phyloP scores from a whole-genome alignment of 139 green algal genomes.

The Pseudopediastrum boryanum region DNA sequence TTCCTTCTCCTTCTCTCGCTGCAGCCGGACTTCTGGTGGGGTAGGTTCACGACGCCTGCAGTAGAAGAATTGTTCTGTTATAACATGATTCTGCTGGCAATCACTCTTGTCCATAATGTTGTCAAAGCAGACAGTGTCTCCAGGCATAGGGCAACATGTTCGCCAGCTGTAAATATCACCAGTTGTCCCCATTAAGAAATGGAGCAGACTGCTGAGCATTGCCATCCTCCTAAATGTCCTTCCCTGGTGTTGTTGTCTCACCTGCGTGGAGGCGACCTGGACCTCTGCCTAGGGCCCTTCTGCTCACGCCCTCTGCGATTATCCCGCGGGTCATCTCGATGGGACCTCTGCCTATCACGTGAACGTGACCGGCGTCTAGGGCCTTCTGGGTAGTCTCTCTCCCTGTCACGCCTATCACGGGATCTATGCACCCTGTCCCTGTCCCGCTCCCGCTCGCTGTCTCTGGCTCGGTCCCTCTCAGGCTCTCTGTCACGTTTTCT shows the following conservation, averaged over 20 bases:
- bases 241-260: slow-evolving; percentile 13
- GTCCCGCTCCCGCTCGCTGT: slow-evolving; percentile 27
- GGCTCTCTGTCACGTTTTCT: slow-evolving; percentile 5
- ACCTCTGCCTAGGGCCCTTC: too few relatives aligned
- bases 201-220: background rate
- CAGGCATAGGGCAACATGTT: background rate
- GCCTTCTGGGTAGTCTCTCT: too few relatives aligned
- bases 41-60: slow-evolving; percentile 48
- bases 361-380: too few relatives aligned
- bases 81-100: too few relatives aligned
- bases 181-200: background rate
- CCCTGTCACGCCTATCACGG: too few relatives aligned
- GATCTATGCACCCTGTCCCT: slow-evolving; percentile 24
- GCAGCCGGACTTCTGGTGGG: slow-evolving; percentile 66
- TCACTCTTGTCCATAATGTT: too few relatives aligned
- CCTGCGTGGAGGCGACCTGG: too few relatives aligned
- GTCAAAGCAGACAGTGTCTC: background rate
- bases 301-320: too few relatives aligned
- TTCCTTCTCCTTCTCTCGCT: slow-evolving; percentile 70
- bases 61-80: too few relatives aligned
- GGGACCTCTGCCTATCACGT: too few relatives aligned
- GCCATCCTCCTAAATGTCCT: background rate
- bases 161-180: background rate
- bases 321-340: too few relatives aligned
- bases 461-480: slow-evolving; percentile 10